Percentiles rank a stretch among this genome's conserved stretches.
Evolutionary conservation across 495 filamentous ascomycete genomes (phyloP).

Genomic region (Aspergillus bertholletiae): DNA sequence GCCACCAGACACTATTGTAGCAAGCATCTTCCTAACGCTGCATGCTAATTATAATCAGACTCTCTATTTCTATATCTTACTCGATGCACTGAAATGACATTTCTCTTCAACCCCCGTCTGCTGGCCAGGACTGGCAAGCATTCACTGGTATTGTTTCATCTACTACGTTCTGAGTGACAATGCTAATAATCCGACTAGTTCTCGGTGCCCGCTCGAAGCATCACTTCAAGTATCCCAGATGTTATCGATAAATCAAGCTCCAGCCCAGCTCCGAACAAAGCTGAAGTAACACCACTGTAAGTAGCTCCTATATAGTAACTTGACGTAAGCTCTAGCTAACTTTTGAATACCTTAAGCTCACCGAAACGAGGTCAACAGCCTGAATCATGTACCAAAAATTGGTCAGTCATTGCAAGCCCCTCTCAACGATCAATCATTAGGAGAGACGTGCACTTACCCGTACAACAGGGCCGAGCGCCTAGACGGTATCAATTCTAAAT

Average conservation of each 20-base stretch:
- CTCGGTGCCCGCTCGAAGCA: neutral
- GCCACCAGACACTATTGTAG: no score
- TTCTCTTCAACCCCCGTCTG: neutral
- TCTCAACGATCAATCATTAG: neutral
- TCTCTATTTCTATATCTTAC: neutral
- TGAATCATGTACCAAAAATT: slow-evolving; percentile 5
- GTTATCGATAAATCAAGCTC: neutral
- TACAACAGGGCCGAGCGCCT: slow-evolving; percentile 36
- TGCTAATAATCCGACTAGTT: neutral
- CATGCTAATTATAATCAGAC: no score
- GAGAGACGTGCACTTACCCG: slow-evolving; percentile 10
- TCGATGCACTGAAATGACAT: neutral
- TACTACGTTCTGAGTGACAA: neutral
- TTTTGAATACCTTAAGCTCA: neutral
- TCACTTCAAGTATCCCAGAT: neutral
- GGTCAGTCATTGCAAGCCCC: slow-evolving; percentile 6
- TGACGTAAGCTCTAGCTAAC: neutral
- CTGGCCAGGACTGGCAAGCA: neutral
- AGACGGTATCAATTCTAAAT: slow-evolving; percentile 28
- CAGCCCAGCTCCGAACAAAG: neutral
- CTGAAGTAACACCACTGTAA: neutral
- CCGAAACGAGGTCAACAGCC: neutral
- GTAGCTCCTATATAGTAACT: neutral
- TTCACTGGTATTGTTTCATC: neutral
- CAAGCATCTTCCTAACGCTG: neutral